phyloP scores from a whole-genome alignment of 2,329 filamentous ascomycete species.

The Aspergillus sp. region DNA sequence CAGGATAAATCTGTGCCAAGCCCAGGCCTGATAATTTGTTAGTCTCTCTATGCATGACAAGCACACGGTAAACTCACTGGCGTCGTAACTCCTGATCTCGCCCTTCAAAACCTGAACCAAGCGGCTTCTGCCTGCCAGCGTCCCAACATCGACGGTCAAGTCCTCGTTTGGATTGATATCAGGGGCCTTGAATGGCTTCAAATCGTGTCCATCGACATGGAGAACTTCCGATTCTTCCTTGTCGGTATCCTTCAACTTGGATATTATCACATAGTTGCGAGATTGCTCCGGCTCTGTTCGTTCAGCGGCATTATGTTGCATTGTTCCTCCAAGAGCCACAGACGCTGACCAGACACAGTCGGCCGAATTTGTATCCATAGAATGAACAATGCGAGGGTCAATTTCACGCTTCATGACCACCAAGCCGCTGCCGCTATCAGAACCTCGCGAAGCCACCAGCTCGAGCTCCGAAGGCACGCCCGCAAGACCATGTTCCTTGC shows the following conservation, averaged over 20 bases:
- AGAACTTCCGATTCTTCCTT: constrained; percentile 73
- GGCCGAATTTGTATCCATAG: constrained; percentile 63
- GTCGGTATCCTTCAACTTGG: constrained; percentile 55
- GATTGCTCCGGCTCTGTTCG: constrained; percentile 43
- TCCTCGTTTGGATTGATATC: constrained; percentile 90
- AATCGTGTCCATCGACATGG: constrained; percentile 59
- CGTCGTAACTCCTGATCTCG: constrained; percentile 84
- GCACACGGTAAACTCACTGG: constrained; percentile 49
- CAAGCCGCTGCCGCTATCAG: constrained; percentile 55
- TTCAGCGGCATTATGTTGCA: constrained; percentile 39
- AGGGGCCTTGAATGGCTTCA: constrained; percentile 67
- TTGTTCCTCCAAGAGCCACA: constrained; percentile 37
- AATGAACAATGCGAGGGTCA: constrained; percentile 60
- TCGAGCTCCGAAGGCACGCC: constrained; percentile 36
- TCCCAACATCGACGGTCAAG: constrained; percentile 74
- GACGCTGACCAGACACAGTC: constrained; percentile 73
- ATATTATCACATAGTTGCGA: constrained; percentile 75
- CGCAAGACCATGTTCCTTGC: constrained; percentile 37
- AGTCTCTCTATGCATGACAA: not conserved
- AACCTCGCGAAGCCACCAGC: constrained; percentile 45
- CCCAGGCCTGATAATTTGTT: constrained; percentile 56
- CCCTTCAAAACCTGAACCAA: constrained; percentile 81
- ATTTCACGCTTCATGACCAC: constrained; percentile 70
- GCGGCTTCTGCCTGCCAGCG: constrained; percentile 67
- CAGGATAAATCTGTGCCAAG: constrained; percentile 81